Conservation (phyloP, 257 asterid genomes). For the Buddleja alternifolia region DNA sequence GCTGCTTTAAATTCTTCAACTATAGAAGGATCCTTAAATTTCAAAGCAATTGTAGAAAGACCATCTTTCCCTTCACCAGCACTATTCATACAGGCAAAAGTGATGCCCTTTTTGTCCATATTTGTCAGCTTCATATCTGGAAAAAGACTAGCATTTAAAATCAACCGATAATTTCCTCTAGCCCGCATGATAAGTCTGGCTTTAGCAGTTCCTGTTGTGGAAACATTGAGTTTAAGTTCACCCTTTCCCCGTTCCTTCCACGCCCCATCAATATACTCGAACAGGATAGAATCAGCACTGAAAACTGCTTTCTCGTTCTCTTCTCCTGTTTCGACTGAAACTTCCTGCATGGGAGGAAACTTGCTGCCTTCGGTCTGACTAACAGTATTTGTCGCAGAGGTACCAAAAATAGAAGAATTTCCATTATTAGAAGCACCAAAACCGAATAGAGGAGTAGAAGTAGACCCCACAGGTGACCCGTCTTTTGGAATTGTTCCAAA, state of each 20-base stretch:
- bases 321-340: constrained; percentile 72
- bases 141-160: constrained; percentile 80
- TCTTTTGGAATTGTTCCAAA: constrained; percentile 69
- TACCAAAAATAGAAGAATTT: constrained; percentile 50
- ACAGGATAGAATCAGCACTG: constrained; percentile 71
- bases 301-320: constrained; percentile 72
- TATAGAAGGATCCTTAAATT: constrained; percentile 71
- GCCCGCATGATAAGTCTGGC: constrained; percentile 92
- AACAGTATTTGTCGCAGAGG: constrained; percentile 35
- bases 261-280: constrained; percentile 63
- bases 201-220: constrained; percentile 56
- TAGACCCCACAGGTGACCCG: constrained; percentile 41
- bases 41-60: constrained; percentile 84
- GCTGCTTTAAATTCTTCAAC: constrained; percentile 68
- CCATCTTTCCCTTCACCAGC: constrained; percentile 68
- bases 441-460: constrained; percentile 49
- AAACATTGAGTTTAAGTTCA: constrained; percentile 73
- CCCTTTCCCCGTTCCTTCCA: constrained; percentile 99
- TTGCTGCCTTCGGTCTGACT: constrained; percentile 49
- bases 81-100: constrained; percentile 86
- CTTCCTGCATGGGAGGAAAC: constrained; percentile 63
- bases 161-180: constrained; percentile 77
- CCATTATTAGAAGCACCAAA: constrained; percentile 55
- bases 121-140: constrained; percentile 89
- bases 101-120: constrained; percentile 93